These are phyloP conservation scores for Phanerochaete sordida DNA, from an alignment of 768 basidiomycete species.

Conservation along the genomic window DNA sequence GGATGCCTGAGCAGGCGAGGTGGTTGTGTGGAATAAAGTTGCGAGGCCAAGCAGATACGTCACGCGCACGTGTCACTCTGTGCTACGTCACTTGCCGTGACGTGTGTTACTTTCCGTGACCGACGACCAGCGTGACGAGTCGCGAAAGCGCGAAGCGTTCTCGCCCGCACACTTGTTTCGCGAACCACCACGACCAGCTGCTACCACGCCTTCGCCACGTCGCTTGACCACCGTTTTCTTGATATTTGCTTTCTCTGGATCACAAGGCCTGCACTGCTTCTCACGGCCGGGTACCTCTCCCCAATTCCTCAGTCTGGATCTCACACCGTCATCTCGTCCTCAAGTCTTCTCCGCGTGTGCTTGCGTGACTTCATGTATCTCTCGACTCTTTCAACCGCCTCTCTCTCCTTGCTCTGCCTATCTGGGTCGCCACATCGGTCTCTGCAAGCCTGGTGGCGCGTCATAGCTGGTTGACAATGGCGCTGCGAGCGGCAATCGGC, in stretches of 20 bases:
- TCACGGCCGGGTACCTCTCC: not conserved
- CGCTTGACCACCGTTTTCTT: not conserved
- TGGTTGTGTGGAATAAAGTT: slow-evolving; percentile 8
- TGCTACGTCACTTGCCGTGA: not conserved
- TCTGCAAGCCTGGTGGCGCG: not conserved
- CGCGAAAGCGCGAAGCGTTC: not conserved
- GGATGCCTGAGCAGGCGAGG: not conserved
- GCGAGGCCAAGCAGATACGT: slow-evolving; percentile 2
- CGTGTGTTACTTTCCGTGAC: not conserved
- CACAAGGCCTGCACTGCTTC: not conserved
- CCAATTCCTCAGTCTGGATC: not conserved
- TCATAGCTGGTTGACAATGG: not conserved
- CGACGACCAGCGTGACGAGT: not conserved
- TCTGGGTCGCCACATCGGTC: too few species aligned
- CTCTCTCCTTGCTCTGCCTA: too few species aligned
- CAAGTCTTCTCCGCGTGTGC: not conserved
- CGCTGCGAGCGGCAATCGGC: not conserved
- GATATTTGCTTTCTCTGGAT: not conserved
- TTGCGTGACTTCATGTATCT: not conserved
- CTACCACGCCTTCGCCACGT: not conserved
- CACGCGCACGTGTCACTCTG: not conserved
- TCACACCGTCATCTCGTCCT: not conserved
- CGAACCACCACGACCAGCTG: not conserved
- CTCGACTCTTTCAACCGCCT: not conserved
- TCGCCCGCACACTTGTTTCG: not conserved